Evolutionary conservation across 2,329 filamentous ascomycete genomes (phyloP).

Genomic region (Diplocarpon mali): DNA sequence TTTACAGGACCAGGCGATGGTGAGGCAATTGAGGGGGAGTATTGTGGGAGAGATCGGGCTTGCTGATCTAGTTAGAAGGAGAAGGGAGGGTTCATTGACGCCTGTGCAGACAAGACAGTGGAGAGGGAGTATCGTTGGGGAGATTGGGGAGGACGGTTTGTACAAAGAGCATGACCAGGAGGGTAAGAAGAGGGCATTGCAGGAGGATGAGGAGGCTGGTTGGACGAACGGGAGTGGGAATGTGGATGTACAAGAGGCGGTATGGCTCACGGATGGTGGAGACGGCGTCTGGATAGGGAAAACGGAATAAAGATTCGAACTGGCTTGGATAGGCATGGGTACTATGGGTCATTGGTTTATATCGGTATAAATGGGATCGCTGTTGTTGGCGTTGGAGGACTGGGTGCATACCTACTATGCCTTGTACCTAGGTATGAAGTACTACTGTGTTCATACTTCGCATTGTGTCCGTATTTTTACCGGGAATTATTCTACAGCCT

Average conservation of each 20-base stretch:
- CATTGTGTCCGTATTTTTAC: no score
- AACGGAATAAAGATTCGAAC: neutral
- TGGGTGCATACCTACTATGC: no score
- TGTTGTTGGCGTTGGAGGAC: no score
- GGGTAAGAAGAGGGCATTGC: constrained; percentile 2
- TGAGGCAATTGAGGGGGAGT: constrained; percentile 6
- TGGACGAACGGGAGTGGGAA: no score
- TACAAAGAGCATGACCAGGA: no score
- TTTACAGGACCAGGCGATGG: neutral
- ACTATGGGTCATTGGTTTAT: neutral
- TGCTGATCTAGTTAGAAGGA: no score
- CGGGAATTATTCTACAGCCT: no score
- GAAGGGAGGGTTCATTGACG: no score
- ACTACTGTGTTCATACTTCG: no score
- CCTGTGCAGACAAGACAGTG: no score
- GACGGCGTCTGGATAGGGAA: neutral
- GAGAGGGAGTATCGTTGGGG: constrained; percentile 1
- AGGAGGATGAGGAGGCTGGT: neutral
- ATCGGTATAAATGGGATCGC: neutral
- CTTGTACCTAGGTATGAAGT: no score
- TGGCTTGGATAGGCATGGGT: neutral
- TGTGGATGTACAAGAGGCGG: neutral
- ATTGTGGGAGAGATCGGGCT: neutral
- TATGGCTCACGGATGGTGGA: neutral
- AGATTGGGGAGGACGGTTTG: neutral